These are phyloP conservation scores for Xylariomycetidae sp. DNA, from an alignment of 2,329 filamentous ascomycete species.

Conservation along the genomic window DNA sequence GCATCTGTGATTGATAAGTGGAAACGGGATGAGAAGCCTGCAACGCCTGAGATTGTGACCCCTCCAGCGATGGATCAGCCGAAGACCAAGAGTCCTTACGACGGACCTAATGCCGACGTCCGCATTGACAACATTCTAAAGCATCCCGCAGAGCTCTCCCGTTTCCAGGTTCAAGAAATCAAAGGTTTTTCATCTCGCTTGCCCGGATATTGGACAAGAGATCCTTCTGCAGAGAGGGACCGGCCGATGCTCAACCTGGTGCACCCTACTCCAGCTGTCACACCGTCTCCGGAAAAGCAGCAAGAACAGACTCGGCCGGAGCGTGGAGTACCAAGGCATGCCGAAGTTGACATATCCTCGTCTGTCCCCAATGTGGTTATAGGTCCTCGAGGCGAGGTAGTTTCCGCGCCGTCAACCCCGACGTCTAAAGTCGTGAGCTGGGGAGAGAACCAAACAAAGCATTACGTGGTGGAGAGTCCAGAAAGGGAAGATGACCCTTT, in stretches of 20 bases:
- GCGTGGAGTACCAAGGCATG: conserved; percentile 4
- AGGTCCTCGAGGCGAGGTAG: conserved; percentile 37
- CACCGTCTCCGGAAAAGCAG: conserved; percentile 44
- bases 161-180: conserved; percentile 26
- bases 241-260: conserved; percentile 58
- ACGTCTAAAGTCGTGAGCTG: conserved; percentile 57
- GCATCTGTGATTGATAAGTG: conserved; percentile 54
- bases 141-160: conserved; percentile 43
- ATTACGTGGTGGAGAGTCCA: conserved; percentile 58
- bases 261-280: conserved; percentile 52
- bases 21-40: conserved; percentile 33
- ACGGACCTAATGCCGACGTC: conserved; percentile 60
- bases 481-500: conserved; percentile 32
- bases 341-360: conserved; percentile 7
- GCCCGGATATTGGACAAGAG: conserved; percentile 39
- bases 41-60: conserved; percentile 45
- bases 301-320: conserved; percentile 12
- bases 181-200: conserved; percentile 21
- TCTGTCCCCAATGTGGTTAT: conserved; percentile 32
- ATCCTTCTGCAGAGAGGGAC: conserved; percentile 50
- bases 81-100: conserved; percentile 46
- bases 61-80: conserved; percentile 44
- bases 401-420: conserved; percentile 37
- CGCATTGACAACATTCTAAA: conserved; percentile 54
- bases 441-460: conserved; percentile 61